These are phyloP conservation scores for Sugiyamaella neomexicana DNA, from an alignment of 1,139 yeast species.

Conservation along the genomic window DNA sequence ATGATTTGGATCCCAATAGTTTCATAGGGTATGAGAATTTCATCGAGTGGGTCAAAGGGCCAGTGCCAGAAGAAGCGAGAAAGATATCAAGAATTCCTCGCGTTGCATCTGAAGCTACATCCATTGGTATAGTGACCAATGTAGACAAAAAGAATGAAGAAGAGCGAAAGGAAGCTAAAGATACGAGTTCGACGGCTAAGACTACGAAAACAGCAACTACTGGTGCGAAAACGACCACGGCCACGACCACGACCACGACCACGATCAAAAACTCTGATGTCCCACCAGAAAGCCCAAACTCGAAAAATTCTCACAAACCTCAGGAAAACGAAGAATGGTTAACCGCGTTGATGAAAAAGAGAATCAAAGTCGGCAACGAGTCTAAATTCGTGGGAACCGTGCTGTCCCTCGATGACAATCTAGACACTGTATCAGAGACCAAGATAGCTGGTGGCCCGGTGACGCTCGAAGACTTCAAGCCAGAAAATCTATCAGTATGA, in stretches of 20 bases:
- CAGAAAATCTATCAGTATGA: constrained; percentile 3
- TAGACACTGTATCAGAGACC: constrained; percentile 29
- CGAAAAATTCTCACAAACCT: background rate
- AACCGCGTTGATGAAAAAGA: constrained; percentile 38
- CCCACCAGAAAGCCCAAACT: background rate
- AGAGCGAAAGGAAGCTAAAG: constrained; percentile 26
- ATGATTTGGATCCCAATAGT: constrained; percentile 37
- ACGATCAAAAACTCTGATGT: background rate
- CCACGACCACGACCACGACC: constrained; percentile 10
- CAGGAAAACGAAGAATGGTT: constrained; percentile 38
- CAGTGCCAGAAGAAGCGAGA: constrained; percentile 45
- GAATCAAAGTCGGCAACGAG: constrained; percentile 41
- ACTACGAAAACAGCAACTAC: background rate
- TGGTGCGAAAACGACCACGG: background rate
- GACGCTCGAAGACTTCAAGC: constrained; percentile 23
- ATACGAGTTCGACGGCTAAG: constrained; percentile 8
- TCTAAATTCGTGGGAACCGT: constrained; percentile 41
- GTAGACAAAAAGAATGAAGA: background rate
- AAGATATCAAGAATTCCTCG: constrained; percentile 42
- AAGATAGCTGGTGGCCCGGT: constrained; percentile 34
- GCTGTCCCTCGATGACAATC: constrained; percentile 29
- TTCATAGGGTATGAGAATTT: constrained; percentile 47
- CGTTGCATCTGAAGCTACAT: constrained; percentile 10
- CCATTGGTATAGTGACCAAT: background rate
- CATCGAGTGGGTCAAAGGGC: constrained; percentile 51